Conservation (phyloP, 805 yeast species). For the Phaffomyces thermotolerans region DNA sequence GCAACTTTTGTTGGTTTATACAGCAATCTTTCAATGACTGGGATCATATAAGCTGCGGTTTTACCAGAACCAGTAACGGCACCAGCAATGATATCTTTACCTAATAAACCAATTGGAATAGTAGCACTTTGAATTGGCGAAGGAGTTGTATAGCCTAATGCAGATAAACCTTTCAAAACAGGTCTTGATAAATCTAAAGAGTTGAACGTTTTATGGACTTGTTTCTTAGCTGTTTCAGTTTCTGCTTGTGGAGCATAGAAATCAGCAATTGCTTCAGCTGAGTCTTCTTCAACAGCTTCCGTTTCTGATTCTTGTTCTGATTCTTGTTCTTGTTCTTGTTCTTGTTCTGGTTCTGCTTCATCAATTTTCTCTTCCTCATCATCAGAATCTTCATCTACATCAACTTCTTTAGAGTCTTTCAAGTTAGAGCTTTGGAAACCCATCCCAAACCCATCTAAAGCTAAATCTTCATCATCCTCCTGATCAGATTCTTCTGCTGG, state of each 20-base stretch:
- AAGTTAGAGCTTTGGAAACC: conserved; percentile 18
- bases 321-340: conserved; percentile 28
- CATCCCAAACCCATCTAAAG: conserved; percentile 41
- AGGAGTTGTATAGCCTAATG: conserved; percentile 79
- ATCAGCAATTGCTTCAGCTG: conserved; percentile 76
- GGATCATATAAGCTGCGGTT: conserved; percentile 97
- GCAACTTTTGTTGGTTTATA: conserved; percentile 84
- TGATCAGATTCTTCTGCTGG: conserved; percentile 16
- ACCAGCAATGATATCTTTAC: conserved; percentile 97
- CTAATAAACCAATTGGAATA: conserved; percentile 86
- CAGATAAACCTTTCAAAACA: conserved; percentile 71
- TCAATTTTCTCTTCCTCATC: conserved; percentile 27
- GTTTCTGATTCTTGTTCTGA: conserved; percentile 24
- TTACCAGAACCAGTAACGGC: conserved; percentile 99
- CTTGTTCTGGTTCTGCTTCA: conserved; percentile 29
- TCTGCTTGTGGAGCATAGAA: conserved; percentile 60
- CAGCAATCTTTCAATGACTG: conserved; percentile 84
- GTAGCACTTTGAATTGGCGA: conserved; percentile 92
- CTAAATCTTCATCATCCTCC: conserved; percentile 34
- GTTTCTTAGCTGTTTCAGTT: conserved; percentile 44
- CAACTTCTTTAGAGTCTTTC: too few relatives aligned
- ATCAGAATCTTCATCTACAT: conserved; percentile 20
- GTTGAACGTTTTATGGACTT: conserved; percentile 60
- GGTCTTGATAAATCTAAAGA: conserved; percentile 84
- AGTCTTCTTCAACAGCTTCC: conserved; percentile 34